Conservation (phyloP, 371 early-diverging fungal genomes). For the Haplosporangium sp. region DNA sequence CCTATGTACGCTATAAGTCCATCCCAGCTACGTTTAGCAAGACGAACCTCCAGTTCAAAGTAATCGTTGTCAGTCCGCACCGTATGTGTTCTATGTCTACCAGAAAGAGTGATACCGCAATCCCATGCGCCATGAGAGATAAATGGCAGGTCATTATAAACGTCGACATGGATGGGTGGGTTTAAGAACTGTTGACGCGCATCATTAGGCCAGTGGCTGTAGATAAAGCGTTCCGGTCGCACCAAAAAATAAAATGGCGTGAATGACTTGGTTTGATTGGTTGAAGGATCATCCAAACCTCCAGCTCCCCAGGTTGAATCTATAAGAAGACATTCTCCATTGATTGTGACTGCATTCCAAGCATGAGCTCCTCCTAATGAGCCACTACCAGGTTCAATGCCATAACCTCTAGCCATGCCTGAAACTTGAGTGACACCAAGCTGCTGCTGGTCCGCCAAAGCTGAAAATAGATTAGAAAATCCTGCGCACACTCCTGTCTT, state of each 20-base stretch:
- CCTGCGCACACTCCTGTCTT: slow-evolving; percentile 39
- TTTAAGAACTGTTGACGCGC: slow-evolving; percentile 31
- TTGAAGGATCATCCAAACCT: slow-evolving; percentile 3
- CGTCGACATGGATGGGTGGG: slow-evolving; percentile 29
- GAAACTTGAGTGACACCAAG: slow-evolving; percentile 17
- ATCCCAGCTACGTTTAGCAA: slow-evolving; percentile 17
- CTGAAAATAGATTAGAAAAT: slow-evolving; percentile 35
- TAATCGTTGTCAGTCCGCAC: slow-evolving; percentile 29
- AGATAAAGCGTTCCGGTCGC: slow-evolving; percentile 36
- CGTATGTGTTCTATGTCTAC: slow-evolving; percentile 1
- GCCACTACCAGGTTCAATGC: slow-evolving; percentile 17
- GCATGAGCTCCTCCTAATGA: slow-evolving; percentile 35
- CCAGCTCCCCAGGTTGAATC: slow-evolving; percentile 36
- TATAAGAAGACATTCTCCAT: slow-evolving; percentile 30
- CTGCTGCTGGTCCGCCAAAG: slow-evolving; percentile 16
- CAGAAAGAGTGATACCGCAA: slow-evolving; percentile 13
- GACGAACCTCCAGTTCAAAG: slow-evolving; percentile 21
- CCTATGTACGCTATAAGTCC: background rate
- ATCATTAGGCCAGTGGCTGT: slow-evolving; percentile 25
- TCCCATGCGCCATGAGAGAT: slow-evolving; percentile 13
- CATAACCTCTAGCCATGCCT: slow-evolving; percentile 33
- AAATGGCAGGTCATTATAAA: slow-evolving; percentile 22
- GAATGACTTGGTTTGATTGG: background rate
- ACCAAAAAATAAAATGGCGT: slow-evolving; percentile 30
- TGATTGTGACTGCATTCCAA: slow-evolving; percentile 37